These are phyloP conservation scores for Barnettozyma botsteinii DNA, from an alignment of 805 yeast species.

Conservation along the genomic window DNA sequence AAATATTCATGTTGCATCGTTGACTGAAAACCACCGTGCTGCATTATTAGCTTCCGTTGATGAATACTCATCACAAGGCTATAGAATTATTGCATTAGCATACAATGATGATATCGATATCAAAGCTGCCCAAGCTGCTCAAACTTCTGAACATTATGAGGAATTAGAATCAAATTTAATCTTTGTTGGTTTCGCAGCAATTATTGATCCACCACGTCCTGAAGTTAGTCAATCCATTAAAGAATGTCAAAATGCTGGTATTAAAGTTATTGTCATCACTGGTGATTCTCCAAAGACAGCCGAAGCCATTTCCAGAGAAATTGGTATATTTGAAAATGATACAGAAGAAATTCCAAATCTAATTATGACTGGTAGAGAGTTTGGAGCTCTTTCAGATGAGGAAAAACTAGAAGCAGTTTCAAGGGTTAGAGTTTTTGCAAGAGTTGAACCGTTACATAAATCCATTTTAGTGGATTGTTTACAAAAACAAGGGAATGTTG, in stretches of 20 bases:
- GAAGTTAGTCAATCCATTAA: constrained; percentile 31
- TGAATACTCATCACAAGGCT: constrained; percentile 32
- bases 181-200: constrained; percentile 37
- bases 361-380: constrained; percentile 39
- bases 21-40: constrained; percentile 30
- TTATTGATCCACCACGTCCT: constrained; percentile 41
- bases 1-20: constrained; percentile 14
- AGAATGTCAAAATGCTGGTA: constrained; percentile 36
- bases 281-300: constrained; percentile 54
- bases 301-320: constrained; percentile 41
- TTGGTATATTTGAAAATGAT: constrained; percentile 30
- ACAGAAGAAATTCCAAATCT: constrained; percentile 20
- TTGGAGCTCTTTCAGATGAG: constrained; percentile 26
- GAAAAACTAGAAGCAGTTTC: constrained; percentile 39
- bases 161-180: constrained; percentile 23
- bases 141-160: constrained; percentile 35
- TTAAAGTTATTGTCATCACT: constrained; percentile 41
- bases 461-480: constrained; percentile 44
- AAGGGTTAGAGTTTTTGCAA: constrained; percentile 42
- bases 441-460: constrained; percentile 54
- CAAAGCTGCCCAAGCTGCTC: constrained; percentile 25
- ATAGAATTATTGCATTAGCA: constrained; percentile 29
- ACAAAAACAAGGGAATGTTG: constrained; percentile 42
- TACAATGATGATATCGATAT: constrained; percentile 31
- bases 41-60: constrained; percentile 32